A percentile compares a stretch with the other conserved stretches of the same genome.
These are phyloP conservation scores for Clohesyomyces aquaticus DNA, from an alignment of 495 filamentous ascomycete species.

Conservation along the genomic window DNA sequence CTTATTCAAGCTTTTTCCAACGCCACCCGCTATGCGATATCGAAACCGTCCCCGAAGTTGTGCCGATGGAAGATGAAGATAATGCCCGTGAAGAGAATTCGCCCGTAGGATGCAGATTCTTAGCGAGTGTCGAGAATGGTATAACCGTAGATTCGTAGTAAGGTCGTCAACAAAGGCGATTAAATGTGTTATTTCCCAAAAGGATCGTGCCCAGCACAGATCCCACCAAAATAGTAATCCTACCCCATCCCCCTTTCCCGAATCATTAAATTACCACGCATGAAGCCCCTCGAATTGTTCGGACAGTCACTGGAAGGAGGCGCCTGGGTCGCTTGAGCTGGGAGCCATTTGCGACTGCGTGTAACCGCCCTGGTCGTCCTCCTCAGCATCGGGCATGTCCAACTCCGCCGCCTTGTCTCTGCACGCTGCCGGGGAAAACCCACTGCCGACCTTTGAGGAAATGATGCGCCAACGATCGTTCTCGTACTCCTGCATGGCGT, in stretches of 20 bases:
- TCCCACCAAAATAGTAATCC: slow-evolving; percentile 10
- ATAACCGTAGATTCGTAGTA: slow-evolving; percentile 24
- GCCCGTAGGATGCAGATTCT: slow-evolving; percentile 16
- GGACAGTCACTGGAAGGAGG: slow-evolving; percentile 40
- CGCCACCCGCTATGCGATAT: slow-evolving; percentile 40
- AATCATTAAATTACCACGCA: slow-evolving; percentile 20
- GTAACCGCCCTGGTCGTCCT: slow-evolving; percentile 35
- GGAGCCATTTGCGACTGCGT: slow-evolving; percentile 35
- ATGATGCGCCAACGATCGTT: slow-evolving; percentile 88
- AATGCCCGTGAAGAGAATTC: slow-evolving; percentile 13
- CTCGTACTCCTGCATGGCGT: slow-evolving; percentile 84
- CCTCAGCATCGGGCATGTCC: slow-evolving; percentile 33
- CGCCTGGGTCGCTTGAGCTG: slow-evolving; percentile 35
- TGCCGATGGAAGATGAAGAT: not conserved
- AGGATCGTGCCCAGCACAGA: slow-evolving; percentile 40
- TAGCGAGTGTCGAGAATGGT: slow-evolving; percentile 33
- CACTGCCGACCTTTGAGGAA: slow-evolving; percentile 81
- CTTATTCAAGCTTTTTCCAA: slow-evolving; percentile 24
- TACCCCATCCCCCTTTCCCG: not conserved
- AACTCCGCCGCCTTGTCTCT: slow-evolving; percentile 73
- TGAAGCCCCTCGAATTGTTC: slow-evolving; percentile 36
- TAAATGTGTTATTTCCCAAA: slow-evolving; percentile 39
- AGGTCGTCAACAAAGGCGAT: slow-evolving; percentile 36
- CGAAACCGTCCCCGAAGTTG: slow-evolving; percentile 21
- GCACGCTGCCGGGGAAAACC: slow-evolving; percentile 83